Evolutionary conservation across 1,284 basidiomycete genomes (phyloP).

Genomic region (Neolentinus lepideus): DNA sequence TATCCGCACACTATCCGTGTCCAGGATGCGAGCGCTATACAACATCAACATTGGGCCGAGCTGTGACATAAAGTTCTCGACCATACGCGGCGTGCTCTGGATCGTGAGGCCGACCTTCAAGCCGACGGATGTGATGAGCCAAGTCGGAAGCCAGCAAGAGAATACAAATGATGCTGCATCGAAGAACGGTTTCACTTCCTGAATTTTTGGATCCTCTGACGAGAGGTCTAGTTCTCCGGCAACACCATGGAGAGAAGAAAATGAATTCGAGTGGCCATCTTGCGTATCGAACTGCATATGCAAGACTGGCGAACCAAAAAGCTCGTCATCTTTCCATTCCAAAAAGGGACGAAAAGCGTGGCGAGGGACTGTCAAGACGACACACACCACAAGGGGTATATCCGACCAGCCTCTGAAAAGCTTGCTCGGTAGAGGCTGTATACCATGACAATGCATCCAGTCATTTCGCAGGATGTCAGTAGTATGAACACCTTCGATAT

Average conservation of each 20-base stretch:
- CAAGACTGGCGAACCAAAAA: background rate
- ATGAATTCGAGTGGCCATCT: background rate
- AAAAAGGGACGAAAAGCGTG: background rate
- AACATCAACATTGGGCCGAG: background rate
- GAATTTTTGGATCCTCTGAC: background rate
- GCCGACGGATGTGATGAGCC: background rate
- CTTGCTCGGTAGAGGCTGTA: background rate
- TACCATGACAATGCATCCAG: background rate
- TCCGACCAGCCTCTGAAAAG: background rate
- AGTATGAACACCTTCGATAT: background rate
- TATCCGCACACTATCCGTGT: background rate
- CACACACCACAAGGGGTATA: background rate
- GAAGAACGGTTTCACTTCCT: background rate
- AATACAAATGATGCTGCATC: background rate
- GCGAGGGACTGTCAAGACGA: background rate
- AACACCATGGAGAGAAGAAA: background rate
- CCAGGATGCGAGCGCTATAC: background rate
- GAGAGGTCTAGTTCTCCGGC: background rate
- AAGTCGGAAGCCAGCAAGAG: background rate
- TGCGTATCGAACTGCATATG: background rate
- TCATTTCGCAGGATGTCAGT: background rate
- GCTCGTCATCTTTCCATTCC: background rate
- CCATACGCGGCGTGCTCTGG: background rate
- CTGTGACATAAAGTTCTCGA: background rate
- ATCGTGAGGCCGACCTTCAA: background rate